These are phyloP conservation scores for Candida endomychidarum DNA, from an alignment of 805 yeast species.

Conservation along the genomic window DNA sequence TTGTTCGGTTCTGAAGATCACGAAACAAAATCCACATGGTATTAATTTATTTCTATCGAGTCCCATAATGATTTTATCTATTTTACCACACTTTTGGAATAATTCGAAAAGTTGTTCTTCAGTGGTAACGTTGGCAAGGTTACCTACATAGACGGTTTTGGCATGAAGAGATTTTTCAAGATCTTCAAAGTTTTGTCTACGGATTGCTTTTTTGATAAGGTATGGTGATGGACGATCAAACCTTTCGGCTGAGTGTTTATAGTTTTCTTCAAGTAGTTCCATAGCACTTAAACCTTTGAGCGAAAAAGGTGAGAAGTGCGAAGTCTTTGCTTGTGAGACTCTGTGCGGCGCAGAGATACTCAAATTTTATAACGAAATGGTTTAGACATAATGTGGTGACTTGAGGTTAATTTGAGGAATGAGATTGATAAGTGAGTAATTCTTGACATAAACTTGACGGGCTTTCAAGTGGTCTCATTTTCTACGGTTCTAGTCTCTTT, in stretches of 20 bases:
- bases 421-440: too few relatives aligned
- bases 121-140: conserved; percentile 83
- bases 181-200: conserved; percentile 53
- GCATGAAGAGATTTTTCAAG: conserved; percentile 65
- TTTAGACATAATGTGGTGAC: too few relatives aligned
- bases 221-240: conserved; percentile 73
- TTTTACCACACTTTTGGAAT: conserved; percentile 77
- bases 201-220: conserved; percentile 63
- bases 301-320: too few relatives aligned
- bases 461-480: too few relatives aligned
- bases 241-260: conserved; percentile 63
- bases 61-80: conserved; percentile 88
- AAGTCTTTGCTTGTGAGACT: too few relatives aligned
- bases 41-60: conserved; percentile 85
- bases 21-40: conserved; percentile 97
- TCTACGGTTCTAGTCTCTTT: too few relatives aligned
- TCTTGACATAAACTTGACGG: too few relatives aligned
- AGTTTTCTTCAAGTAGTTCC: conserved; percentile 46
- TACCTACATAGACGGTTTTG: conserved; percentile 87
- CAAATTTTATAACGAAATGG: too few relatives aligned
- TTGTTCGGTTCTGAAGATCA: conserved; percentile 64
- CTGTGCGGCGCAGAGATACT: too few relatives aligned
- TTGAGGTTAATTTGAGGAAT: too few relatives aligned
- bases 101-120: conserved; percentile 93
- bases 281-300: too few relatives aligned